Evolutionary conservation across 1,284 basidiomycete genomes (phyloP), one percentile per base, ranked within the genome.

Genomic region (Ganoderma lucidum): DNA sequence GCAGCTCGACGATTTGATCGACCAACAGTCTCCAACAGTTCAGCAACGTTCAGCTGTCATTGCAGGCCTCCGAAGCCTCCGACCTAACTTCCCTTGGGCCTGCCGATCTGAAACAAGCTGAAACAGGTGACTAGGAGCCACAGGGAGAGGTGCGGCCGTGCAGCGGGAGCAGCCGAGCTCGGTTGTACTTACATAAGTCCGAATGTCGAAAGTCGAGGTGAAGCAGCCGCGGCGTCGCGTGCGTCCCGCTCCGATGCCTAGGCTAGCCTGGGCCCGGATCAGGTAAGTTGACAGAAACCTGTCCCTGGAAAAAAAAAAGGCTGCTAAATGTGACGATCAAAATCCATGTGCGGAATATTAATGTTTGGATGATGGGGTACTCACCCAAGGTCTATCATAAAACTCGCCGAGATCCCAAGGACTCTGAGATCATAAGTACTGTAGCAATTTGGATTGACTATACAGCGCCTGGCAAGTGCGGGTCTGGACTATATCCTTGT

Each of bases 91-190:
- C 19, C n/a, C 45, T 6, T 17, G 9, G n/a, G 9, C 10, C 48
- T 51, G 48, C 23, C 23, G 9, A 28, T 28, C 48, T 51, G 48
- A 51, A 51, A 51, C 48, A 51, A 23, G 48, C 48, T 51, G 48
- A 51, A 51, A 51, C 48, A 51, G 48, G 48, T 10, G 23, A 28
- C 12, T 51, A 23, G 48, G 48, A 14, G 48, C 48, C 48, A 51
- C 23, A 14, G 48, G 10, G 48, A 51, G 48, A 51, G 23, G 23
- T 28, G 48, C 23, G 48, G 23, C 48, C 48, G 1, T 51, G 48
- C 48, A 48, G 48, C 48, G 48, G 48, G 48, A 51, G 48, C 23
- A 10, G 48, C 45, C 45, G 45, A 48, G n/a, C 48, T 51, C 48
- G 48, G 48, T 28, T 51, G 23, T 23, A 23, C 23, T 23, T 23